Percentiles rank a stretch among this genome's conserved stretches.
phyloP scores from a whole-genome alignment of 768 basidiomycete genomes.

The Amanita phalloides region DNA sequence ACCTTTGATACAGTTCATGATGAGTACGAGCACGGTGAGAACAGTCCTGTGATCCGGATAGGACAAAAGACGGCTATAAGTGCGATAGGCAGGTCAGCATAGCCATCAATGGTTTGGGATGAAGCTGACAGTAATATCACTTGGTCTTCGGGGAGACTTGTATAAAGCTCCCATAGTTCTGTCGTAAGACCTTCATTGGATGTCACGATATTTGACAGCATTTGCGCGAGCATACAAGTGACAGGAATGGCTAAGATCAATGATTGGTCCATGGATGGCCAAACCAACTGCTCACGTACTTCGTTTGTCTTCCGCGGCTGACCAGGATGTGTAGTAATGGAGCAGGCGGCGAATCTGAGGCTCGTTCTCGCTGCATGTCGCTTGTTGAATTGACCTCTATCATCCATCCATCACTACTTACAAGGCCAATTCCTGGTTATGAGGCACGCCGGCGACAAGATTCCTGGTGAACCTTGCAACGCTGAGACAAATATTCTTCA shows the following conservation, averaged over 20 bases:
- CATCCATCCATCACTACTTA: constrained; percentile 26
- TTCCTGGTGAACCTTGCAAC: constrained; percentile 79
- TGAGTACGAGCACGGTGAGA: constrained; percentile 53
- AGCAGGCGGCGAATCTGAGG: constrained; percentile 55
- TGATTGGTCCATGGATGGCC: neutral
- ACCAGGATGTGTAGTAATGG: constrained; percentile 70
- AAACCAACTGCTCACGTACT: constrained; percentile 28
- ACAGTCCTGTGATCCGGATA: constrained; percentile 55
- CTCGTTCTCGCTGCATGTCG: constrained; percentile 51
- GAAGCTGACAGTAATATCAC: constrained; percentile 58
- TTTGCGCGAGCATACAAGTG: constrained; percentile 62
- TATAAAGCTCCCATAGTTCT: constrained; percentile 53
- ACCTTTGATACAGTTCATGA: constrained; percentile 60
- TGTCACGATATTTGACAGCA: constrained; percentile 79
- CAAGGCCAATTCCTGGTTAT: constrained; percentile 69
- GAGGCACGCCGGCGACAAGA: constrained; percentile 60
- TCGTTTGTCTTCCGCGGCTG: constrained; percentile 47
- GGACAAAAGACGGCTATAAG: constrained; percentile 44
- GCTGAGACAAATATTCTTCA: constrained; percentile 32
- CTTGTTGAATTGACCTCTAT: neutral
- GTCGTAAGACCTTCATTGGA: constrained; percentile 47
- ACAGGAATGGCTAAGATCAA: constrained; percentile 41
- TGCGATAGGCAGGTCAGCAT: constrained; percentile 7
- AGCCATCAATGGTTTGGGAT: constrained; percentile 4
- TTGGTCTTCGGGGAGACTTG: constrained; percentile 62